These are phyloP conservation scores for Podila horticola DNA, from an alignment of 192 early-diverging fungal genomes.

Conservation along the genomic window DNA sequence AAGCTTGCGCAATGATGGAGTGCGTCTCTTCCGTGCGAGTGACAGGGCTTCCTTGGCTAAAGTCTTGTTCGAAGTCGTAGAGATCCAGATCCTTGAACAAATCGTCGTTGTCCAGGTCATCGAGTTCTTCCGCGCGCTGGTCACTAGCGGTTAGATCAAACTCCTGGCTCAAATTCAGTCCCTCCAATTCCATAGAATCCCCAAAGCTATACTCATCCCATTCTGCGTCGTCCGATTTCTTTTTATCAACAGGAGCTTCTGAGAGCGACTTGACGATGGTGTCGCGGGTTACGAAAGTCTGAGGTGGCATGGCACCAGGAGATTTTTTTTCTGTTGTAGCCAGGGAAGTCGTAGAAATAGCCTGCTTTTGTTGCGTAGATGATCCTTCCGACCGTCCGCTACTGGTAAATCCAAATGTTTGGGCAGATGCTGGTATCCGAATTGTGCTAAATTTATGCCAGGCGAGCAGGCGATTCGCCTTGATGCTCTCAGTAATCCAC, in stretches of 20 bases:
- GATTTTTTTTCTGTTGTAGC: neutral
- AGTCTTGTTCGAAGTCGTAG: neutral
- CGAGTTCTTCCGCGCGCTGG: neutral
- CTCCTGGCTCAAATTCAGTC: neutral
- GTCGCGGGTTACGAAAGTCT: neutral
- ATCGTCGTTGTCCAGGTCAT: neutral
- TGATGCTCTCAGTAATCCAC: constrained; percentile 83
- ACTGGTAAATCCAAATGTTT: constrained; percentile 13
- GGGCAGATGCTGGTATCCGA: constrained; percentile 9
- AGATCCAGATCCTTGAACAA: neutral
- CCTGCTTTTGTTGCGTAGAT: neutral
- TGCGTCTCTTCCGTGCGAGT: too few relatives aligned
- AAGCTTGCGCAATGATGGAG: neutral
- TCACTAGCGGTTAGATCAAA: neutral
- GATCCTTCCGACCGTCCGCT: neutral
- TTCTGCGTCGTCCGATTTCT: neutral
- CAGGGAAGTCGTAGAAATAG: neutral
- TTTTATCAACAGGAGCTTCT: neutral
- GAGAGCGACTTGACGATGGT: neutral
- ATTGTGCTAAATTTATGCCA: constrained; percentile 71
- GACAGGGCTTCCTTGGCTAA: neutral
- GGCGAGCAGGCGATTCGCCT: constrained; percentile 64
- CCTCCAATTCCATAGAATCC: neutral
- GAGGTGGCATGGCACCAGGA: neutral
- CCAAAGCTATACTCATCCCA: neutral